Evolutionary conservation across 73 alveolate species (phyloP).

Genomic region (Blepharisma japonicum): DNA sequence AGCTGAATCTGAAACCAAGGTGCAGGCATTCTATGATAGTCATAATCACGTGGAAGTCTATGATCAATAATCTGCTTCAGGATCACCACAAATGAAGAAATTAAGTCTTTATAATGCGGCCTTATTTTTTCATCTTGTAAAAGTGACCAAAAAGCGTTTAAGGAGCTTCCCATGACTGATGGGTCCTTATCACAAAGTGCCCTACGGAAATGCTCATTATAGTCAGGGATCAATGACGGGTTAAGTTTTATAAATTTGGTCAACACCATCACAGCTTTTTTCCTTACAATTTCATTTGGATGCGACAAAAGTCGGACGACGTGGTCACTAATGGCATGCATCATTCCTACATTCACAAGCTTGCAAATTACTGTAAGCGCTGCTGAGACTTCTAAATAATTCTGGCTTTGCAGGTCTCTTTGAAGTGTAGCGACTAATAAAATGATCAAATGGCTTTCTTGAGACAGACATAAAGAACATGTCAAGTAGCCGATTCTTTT

Average conservation of each 20-base stretch:
- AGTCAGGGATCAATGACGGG: constrained; percentile 16
- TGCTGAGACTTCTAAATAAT: constrained; percentile 87
- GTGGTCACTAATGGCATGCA: constrained; percentile 83
- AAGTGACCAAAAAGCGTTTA: constrained; percentile 64
- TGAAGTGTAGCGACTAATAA: constrained; percentile 93
- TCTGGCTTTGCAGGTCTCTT: constrained; percentile 87
- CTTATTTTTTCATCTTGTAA: constrained; percentile 47
- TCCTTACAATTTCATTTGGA: constrained; percentile 89
- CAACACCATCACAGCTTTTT: constrained; percentile 57
- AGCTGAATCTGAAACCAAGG: constrained; percentile 96
- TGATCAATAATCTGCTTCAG: constrained; percentile 71
- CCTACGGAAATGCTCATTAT: constrained; percentile 56
- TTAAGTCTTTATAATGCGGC: constrained; percentile 87
- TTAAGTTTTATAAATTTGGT: constrained; percentile 12
- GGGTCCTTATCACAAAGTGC: constrained; percentile 86
- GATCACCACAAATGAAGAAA: constrained; percentile 85
- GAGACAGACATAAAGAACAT: constrained; percentile 83
- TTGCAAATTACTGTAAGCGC: constrained; percentile 84
- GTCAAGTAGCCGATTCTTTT: constrained; percentile 89
- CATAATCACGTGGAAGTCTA: constrained; percentile 95
- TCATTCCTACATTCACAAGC: constrained; percentile 80
- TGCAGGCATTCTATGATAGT: constrained; percentile 98
- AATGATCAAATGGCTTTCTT: constrained; percentile 80
- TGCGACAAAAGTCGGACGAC: constrained; percentile 83
- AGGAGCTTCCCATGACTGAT: constrained; percentile 80